Base-by-base conservation (phyloP, 805 yeast species). In the Lachancea mirantina region DNA sequence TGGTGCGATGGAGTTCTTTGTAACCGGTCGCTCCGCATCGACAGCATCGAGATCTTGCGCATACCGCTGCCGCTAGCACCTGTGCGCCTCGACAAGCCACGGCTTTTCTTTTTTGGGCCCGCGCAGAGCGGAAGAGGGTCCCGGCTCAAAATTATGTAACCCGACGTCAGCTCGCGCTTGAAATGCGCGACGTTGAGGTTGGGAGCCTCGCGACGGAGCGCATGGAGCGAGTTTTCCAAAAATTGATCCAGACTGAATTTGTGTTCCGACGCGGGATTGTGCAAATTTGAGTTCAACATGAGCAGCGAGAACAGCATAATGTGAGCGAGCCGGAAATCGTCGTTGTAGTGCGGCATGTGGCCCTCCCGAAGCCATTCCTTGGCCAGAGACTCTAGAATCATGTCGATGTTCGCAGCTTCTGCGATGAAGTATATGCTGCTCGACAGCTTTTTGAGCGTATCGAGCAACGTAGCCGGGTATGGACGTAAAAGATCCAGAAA, bases 341-440 rank as follows among this genome's bases (percentile, higher is more conserved):
- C 50, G 63, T 76, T 26, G 64, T 66, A 51, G 65, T 68, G 35
- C 8, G 27, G 23, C 18, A 36, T 23, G 0, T 48, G 44, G 62
- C 74, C 61, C 55, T 51, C 70, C 18, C 52, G 52, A 14, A 65
- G 60, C 78, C 88, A 84, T 33, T 77, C 70, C 32, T 64, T 63
- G 13, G 92, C 72, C 49, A 83, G 78, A 3, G 77, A 67, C 26
- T 80, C 78, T 35, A 85, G 60, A 19, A 84, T 70, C 30, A 83
- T 68, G 55, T 84, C 92, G 32, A 84, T 75, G 47, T 79, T 81
- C 46, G 81, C 88, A 3, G 92, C 76, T 57, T 85, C 95, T 5
- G 89, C 95, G 48, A 75, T 74, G 46, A 85, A 67, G 56, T 78
- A 80, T n/a, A 84, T 50, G 42, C 67, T 72, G 23, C 70, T 67